Conservation (phyloP, 140 eudicot genomes). For the Senecio squalidus region DNA sequence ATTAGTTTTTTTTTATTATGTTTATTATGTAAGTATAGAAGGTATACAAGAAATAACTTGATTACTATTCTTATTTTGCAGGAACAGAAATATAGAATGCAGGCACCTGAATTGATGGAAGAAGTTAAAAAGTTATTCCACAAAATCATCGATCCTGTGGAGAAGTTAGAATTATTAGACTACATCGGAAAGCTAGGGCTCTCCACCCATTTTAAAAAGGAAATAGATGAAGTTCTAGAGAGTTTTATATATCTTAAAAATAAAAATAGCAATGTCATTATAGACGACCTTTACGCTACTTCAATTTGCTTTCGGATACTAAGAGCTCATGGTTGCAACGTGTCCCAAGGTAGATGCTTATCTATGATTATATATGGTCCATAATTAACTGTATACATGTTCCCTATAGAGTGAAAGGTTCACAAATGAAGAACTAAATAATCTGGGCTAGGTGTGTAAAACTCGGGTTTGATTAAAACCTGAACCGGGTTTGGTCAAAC, state of each 20-base stretch:
- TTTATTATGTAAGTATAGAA: too few species aligned
- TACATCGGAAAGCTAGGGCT: slow-evolving; percentile 33
- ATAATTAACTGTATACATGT: too few species aligned
- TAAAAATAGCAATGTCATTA: neutral
- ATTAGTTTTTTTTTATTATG: neutral
- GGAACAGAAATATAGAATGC: slow-evolving; percentile 21
- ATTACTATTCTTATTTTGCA: neutral
- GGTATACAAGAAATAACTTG: neutral
- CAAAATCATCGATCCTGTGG: slow-evolving; percentile 1
- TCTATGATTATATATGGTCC: too few species aligned
- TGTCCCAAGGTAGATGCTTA: slow-evolving; percentile 34
- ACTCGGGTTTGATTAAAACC: too few species aligned
- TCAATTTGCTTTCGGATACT: slow-evolving; percentile 30
- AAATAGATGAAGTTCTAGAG: slow-evolving; percentile 17
- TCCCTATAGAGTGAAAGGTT: too few species aligned
- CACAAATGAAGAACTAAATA: too few species aligned
- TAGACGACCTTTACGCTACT: slow-evolving; percentile 9
- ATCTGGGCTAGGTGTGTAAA: too few species aligned
- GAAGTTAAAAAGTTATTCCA: slow-evolving; percentile 17
- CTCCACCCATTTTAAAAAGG: slow-evolving; percentile 25
- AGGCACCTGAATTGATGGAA: slow-evolving; percentile 13
- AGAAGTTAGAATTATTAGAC: slow-evolving; percentile 37
- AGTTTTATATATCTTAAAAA: neutral
- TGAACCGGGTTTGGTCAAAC: too few species aligned
- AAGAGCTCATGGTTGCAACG: slow-evolving; percentile 26